These are phyloP conservation scores for Asparagopsis taxiformis DNA, from an alignment of 31 red algal genomes.

Conservation along the genomic window DNA sequence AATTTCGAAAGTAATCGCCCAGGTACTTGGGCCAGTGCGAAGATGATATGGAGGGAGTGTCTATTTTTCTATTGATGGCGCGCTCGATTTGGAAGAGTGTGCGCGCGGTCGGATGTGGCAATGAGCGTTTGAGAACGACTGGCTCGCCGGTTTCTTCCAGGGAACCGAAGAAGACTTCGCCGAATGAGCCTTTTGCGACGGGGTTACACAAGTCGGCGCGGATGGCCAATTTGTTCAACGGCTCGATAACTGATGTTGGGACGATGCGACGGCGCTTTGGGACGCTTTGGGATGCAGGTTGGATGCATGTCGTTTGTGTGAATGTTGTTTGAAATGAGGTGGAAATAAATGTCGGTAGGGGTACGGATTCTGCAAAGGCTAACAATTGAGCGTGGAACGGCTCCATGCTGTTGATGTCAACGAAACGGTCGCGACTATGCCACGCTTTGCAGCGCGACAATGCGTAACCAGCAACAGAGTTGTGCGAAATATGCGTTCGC, in stretches of 20 bases:
- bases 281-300: too few species aligned
- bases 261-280: too few species aligned
- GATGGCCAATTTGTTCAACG: neutral
- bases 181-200: constrained; percentile 27
- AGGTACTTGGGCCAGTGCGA: constrained; percentile 48
- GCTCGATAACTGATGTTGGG: neutral
- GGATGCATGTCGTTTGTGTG: too few species aligned
- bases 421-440: too few species aligned
- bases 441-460: too few species aligned
- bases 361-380: too few species aligned
- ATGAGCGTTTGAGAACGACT: constrained; percentile 33
- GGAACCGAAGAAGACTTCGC: constrained; percentile 33
- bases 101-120: constrained; percentile 4
- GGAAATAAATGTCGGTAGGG: too few species aligned
- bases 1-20: constrained; percentile 39
- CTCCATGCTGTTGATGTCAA: too few species aligned
- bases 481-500: too few species aligned
- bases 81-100: constrained; percentile 24
- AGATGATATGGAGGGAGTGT: neutral
- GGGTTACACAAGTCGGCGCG: constrained; percentile 1
- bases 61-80: constrained; percentile 40
- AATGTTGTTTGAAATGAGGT: too few species aligned
- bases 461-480: too few species aligned
- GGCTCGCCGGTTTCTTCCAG: constrained; percentile 1
- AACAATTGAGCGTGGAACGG: too few species aligned